Percentiles rank a stretch among this genome's conserved stretches.
These are phyloP conservation scores for Wallacemonas sp. DNA, from an alignment of 208 protist genomes.

Conservation along the genomic window DNA sequence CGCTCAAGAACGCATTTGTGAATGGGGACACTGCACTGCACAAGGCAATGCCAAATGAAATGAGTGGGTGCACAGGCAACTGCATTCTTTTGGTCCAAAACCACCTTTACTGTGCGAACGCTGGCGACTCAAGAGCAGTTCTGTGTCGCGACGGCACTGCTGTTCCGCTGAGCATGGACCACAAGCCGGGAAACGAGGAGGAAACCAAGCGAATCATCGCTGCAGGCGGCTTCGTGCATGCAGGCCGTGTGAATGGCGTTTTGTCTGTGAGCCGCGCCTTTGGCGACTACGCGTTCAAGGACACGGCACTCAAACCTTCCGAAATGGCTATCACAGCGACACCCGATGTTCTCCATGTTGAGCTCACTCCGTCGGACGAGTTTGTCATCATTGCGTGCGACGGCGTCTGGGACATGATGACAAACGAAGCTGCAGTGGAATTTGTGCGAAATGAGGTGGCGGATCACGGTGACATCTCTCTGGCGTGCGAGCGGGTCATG, in stretches of 20 bases:
- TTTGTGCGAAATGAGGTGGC: constrained; percentile 88
- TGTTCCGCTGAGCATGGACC: constrained; percentile 93
- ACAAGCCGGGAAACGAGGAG: constrained; percentile 88
- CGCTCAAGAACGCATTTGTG: constrained; percentile 67
- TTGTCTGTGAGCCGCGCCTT: constrained; percentile 95
- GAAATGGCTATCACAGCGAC: constrained; percentile 71
- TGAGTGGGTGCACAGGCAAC: constrained; percentile 85
- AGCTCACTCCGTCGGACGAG: constrained; percentile 82
- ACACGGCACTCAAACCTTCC: constrained; percentile 64
- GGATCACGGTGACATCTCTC: constrained; percentile 78
- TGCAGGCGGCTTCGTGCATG: constrained; percentile 90
- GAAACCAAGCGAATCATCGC: constrained; percentile 86
- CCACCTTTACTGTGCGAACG: constrained; percentile 93
- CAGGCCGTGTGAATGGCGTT: constrained; percentile 92
- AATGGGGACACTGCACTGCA: constrained; percentile 66
- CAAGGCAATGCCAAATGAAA: constrained; percentile 69
- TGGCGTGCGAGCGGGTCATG: constrained; percentile 87
- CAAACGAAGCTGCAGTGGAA: constrained; percentile 85
- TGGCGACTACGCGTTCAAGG: constrained; percentile 94
- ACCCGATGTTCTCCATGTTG: constrained; percentile 73
- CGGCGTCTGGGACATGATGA: constrained; percentile 93
- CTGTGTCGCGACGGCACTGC: constrained; percentile 83
- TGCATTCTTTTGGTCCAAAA: constrained; percentile 81
- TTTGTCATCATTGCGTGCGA: constrained; percentile 94
- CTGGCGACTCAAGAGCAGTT: constrained; percentile 91